Percentiles rank a stretch among this genome's conserved stretches.
Evolutionary conservation across 352 stramenopile species (phyloP).

Genomic region (Albugo candida): DNA sequence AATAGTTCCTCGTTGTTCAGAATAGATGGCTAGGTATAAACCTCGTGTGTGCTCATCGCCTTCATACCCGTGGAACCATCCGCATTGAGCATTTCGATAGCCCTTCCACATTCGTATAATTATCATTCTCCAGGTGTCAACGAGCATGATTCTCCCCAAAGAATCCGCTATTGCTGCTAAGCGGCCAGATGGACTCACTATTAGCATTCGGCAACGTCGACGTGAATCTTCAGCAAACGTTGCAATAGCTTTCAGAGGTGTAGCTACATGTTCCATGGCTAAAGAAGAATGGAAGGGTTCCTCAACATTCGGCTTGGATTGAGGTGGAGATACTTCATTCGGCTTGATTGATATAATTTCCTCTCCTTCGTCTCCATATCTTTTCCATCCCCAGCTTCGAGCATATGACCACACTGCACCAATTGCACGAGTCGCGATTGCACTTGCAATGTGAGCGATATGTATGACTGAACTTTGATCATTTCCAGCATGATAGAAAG

Average conservation of each 20-base stretch:
- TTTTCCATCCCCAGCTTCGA: slow-evolving; percentile 57
- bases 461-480: slow-evolving; percentile 78
- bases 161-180: slow-evolving; percentile 56
- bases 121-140: slow-evolving; percentile 64
- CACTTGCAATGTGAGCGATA: slow-evolving; percentile 64
- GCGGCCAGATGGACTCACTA: slow-evolving; percentile 45
- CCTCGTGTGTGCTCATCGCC: slow-evolving; percentile 20
- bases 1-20: slow-evolving; percentile 56
- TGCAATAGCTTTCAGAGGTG: slow-evolving; percentile 26
- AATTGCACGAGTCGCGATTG: slow-evolving; percentile 49
- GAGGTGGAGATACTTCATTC: slow-evolving; percentile 5
- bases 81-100: slow-evolving; percentile 62
- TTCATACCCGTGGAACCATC: slow-evolving; percentile 61
- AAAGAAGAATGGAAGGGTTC: slow-evolving; percentile 10
- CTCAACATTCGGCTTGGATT: too few relatives aligned
- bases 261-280: slow-evolving; percentile 50
- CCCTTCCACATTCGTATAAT: slow-evolving; percentile 78
- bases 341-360: background rate
- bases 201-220: slow-evolving; percentile 31
- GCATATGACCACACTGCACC: slow-evolving; percentile 69
- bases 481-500: slow-evolving; percentile 68
- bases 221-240: slow-evolving; percentile 37
- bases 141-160: slow-evolving; percentile 45
- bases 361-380: slow-evolving; percentile 1
- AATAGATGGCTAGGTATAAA: slow-evolving; percentile 75